Evolutionary conservation across 2,329 filamentous ascomycete species (phyloP).

Genomic region (Boeremia lycopersici): DNA sequence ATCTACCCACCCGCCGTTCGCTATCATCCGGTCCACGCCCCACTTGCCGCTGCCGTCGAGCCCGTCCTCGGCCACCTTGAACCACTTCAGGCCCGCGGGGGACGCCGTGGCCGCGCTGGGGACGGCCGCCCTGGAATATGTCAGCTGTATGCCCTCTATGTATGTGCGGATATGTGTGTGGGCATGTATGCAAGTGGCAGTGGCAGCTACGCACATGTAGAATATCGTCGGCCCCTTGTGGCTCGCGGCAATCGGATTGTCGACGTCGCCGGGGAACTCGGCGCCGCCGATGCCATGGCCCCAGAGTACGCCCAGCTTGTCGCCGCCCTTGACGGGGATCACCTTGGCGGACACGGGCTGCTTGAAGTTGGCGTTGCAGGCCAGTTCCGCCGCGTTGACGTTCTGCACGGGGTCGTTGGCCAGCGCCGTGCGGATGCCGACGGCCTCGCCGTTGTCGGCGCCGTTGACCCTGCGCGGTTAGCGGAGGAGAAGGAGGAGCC

Average conservation of each 20-base stretch:
- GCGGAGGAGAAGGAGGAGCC: background rate
- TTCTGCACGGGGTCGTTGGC: slow-evolving; percentile 59
- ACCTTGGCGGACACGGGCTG: slow-evolving; percentile 46
- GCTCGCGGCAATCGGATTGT: slow-evolving; percentile 56
- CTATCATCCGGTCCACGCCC: slow-evolving; percentile 59
- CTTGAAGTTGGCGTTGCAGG: slow-evolving; percentile 54
- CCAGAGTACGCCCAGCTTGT: slow-evolving; percentile 59
- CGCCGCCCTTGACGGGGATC: slow-evolving; percentile 58
- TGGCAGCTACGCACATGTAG: slow-evolving; percentile 39
- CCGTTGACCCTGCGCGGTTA: slow-evolving; percentile 28
- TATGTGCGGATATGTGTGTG: too few species aligned
- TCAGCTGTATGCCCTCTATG: background rate
- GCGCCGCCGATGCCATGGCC: slow-evolving; percentile 62
- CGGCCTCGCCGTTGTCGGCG: slow-evolving; percentile 56
- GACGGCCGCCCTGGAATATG: slow-evolving; percentile 42
- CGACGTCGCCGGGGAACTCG: slow-evolving; percentile 53
- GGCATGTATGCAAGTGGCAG: too few species aligned
- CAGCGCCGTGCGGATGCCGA: slow-evolving; percentile 57
- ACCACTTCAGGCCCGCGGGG: slow-evolving; percentile 50
- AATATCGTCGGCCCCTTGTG: slow-evolving; percentile 54
- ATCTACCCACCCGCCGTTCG: slow-evolving; percentile 53
- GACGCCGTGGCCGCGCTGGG: slow-evolving; percentile 47
- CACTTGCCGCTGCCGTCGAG: slow-evolving; percentile 51
- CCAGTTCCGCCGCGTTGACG: slow-evolving; percentile 54
- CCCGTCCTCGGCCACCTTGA: slow-evolving; percentile 51